phyloP scores from a whole-genome alignment of 176 grass and related monocot species.

The Musa schizocarpa region DNA sequence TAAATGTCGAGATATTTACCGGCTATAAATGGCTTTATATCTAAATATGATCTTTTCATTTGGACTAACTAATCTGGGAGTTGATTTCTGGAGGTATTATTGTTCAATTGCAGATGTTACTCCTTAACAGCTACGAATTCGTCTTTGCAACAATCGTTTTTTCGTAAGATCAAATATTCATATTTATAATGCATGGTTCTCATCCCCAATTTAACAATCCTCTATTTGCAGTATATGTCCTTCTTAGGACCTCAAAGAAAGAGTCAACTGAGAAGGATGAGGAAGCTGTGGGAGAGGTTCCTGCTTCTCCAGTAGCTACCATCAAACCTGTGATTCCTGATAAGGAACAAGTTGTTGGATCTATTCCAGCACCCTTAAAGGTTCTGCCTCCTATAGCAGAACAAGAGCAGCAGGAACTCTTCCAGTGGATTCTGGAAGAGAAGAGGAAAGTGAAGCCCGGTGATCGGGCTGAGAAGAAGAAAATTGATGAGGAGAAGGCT shows the following conservation, averaged over 20 bases:
- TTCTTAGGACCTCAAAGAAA: conserved; percentile 33
- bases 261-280: conserved; percentile 40
- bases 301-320: conserved; percentile 12
- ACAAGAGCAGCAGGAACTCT: conserved; percentile 62
- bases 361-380: conserved; percentile 25
- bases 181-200: not conserved
- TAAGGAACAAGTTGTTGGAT: conserved; percentile 16
- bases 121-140: no score
- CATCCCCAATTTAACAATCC: not conserved
- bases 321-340: conserved; percentile 10
- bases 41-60: no score
- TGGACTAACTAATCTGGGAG: no score
- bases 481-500: conserved; percentile 74
- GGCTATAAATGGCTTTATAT: no score
- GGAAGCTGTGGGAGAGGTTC: conserved; percentile 7
- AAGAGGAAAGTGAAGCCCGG: conserved; percentile 61
- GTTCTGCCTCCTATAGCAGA: conserved; percentile 47
- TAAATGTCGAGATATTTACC: no score
- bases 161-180: not conserved
- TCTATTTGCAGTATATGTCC: conserved; percentile 31
- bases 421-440: conserved; percentile 90
- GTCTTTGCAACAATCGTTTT: no score
- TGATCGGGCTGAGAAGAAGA: conserved; percentile 47
- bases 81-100: no score
- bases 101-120: no score